Conservation (phyloP, 176 grass and related monocot species). For the Chloris gayana region DNA sequence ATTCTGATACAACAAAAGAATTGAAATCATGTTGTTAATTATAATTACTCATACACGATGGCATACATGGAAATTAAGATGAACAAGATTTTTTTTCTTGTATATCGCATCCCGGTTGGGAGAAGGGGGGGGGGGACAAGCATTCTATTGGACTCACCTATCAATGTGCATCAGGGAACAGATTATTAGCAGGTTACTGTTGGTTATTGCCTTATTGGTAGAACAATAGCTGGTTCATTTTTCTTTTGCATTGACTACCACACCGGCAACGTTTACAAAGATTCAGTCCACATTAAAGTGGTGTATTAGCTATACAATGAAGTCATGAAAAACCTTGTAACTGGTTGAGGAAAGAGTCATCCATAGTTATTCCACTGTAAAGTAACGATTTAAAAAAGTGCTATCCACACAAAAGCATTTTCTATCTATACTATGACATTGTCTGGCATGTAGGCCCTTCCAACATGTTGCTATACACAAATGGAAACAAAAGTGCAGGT, state of each 20-base stretch:
- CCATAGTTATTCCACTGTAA: conserved; percentile 9
- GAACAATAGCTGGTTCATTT: not conserved
- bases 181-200: conserved; percentile 10
- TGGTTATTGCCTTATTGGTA: not conserved
- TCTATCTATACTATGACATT: conserved; percentile 6
- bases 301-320: too few relatives aligned
- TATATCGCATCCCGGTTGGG: not conserved
- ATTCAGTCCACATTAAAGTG: not conserved
- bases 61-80: conserved; percentile 3
- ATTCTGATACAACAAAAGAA: not conserved
- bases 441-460: not conserved
- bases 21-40: not conserved
- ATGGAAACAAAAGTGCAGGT: not conserved
- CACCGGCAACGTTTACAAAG: not conserved
- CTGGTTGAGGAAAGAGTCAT: not conserved
- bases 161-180: not conserved
- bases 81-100: conserved; percentile 11
- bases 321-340: not conserved
- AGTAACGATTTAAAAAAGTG: conserved; percentile 1
- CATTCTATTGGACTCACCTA: not conserved
- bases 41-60: not conserved
- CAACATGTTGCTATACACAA: not conserved
- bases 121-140: too few relatives aligned
- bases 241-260: not conserved
- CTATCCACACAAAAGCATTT: conserved; percentile 14